A percentile compares a stretch with the other conserved stretches of the same genome.
These are phyloP conservation scores for Oryza punctata DNA, from an alignment of 176 grass and related monocot genomes.

Conservation along the genomic window DNA sequence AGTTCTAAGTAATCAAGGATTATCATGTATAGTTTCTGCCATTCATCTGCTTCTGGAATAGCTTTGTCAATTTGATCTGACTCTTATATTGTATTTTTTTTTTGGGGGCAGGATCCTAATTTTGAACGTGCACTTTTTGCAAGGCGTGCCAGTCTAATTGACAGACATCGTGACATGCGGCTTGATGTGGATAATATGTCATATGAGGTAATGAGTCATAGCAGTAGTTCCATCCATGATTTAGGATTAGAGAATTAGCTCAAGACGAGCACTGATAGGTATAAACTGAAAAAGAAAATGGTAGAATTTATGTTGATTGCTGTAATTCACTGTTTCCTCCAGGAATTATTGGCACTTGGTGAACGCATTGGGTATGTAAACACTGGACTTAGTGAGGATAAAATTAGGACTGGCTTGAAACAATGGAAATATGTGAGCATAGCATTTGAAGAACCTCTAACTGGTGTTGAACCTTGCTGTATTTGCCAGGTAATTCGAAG, in stretches of 20 bases:
- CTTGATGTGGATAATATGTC: conserved; percentile 99
- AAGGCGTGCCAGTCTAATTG: conserved; percentile 64
- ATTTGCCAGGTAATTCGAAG: conserved; percentile 69
- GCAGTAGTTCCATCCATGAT: neutral
- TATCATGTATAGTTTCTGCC: neutral
- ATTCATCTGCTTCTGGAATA: neutral
- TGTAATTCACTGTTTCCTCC: conserved; percentile 1
- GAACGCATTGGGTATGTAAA: conserved; percentile 80
- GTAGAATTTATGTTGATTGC: conserved; percentile 36
- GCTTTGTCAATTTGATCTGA: neutral
- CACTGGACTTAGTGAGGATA: conserved; percentile 77
- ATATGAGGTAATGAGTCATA: conserved; percentile 67
- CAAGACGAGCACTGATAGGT: neutral
- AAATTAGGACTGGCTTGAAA: conserved; percentile 57
- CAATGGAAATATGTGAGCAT: conserved; percentile 52
- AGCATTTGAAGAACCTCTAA: conserved; percentile 37
- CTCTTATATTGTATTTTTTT: conserved; percentile 19
- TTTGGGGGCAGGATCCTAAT: conserved; percentile 64
- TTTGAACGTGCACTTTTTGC: conserved; percentile 55
- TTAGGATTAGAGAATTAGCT: neutral
- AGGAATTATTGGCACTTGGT: conserved; percentile 82
- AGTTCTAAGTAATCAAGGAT: neutral
- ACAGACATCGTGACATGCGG: conserved; percentile 89
- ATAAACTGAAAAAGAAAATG: neutral
- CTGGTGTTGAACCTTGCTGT: conserved; percentile 70